These are phyloP conservation scores for Daedalea quercina DNA, from an alignment of 768 basidiomycete genomes.

Conservation along the genomic window DNA sequence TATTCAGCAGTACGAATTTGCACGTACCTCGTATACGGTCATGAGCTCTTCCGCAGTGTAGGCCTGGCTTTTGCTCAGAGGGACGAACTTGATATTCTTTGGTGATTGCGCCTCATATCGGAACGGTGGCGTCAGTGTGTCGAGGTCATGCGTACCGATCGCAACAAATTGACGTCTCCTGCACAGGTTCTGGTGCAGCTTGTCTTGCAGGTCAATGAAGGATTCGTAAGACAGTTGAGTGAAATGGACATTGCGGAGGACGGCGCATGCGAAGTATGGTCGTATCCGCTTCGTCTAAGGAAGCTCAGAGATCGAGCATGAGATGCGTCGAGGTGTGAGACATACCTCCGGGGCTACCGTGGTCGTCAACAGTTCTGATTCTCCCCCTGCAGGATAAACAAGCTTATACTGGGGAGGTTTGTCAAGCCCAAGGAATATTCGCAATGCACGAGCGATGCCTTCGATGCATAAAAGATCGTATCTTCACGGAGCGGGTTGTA, in stretches of 20 bases:
- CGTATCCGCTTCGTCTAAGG: slow-evolving; percentile 75
- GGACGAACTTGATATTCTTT: slow-evolving; percentile 85
- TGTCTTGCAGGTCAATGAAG: slow-evolving; percentile 99
- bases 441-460: slow-evolving; percentile 84
- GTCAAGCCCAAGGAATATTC: slow-evolving; percentile 70
- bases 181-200: slow-evolving; percentile 94
- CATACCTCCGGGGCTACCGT: slow-evolving; percentile 69
- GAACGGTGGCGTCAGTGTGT: slow-evolving; percentile 84
- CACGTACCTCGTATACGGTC: slow-evolving; percentile 80
- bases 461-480: slow-evolving; percentile 98
- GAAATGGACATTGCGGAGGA: slow-evolving; percentile 87
- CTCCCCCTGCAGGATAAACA: slow-evolving; percentile 63
- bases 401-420: slow-evolving; percentile 69
- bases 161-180: slow-evolving; percentile 85
- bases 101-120: slow-evolving; percentile 78
- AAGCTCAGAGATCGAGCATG: neutral
- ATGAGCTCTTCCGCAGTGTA: slow-evolving; percentile 90
- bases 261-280: slow-evolving; percentile 85
- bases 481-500: slow-evolving; percentile 35
- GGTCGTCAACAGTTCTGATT: slow-evolving; percentile 57
- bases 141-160: slow-evolving; percentile 96
- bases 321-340: slow-evolving; percentile 2
- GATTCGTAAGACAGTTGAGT: slow-evolving; percentile 85
- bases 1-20: slow-evolving; percentile 10
- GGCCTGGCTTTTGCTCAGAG: slow-evolving; percentile 70